Conservation (phyloP, 192 early-diverging fungal species). For the Globomyces pollinis-pini region DNA sequence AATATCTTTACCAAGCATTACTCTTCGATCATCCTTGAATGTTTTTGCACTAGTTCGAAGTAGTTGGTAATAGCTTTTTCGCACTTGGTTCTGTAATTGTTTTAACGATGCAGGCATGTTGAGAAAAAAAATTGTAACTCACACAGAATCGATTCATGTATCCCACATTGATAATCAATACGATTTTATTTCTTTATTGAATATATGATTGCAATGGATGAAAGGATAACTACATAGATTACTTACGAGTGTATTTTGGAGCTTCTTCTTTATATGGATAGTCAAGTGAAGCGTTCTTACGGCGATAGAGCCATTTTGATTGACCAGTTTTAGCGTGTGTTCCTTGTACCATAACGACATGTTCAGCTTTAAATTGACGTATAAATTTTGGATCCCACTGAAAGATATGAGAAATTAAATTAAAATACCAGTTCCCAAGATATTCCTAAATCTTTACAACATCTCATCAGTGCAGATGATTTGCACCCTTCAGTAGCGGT, state of each 20-base stretch:
- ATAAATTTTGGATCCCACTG: constrained; percentile 91
- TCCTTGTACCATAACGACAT: constrained; percentile 71
- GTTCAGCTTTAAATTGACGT: constrained; percentile 70
- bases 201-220: too few species aligned
- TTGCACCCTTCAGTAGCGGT: constrained; percentile 68
- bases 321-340: constrained; percentile 64
- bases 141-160: too few species aligned
- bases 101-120: too few species aligned
- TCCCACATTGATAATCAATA: too few species aligned
- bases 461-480: constrained; percentile 68
- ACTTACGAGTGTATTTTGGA: too few species aligned
- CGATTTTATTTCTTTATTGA: too few species aligned
- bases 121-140: too few species aligned
- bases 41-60: neutral
- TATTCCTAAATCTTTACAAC: constrained; percentile 93
- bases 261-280: constrained; percentile 48
- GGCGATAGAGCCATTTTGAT: constrained; percentile 81
- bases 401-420: too few species aligned
- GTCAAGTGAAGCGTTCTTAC: constrained; percentile 61
- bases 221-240: too few species aligned
- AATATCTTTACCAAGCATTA: too few species aligned
- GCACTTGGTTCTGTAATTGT: too few species aligned
- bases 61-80: neutral
- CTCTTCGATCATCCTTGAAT: neutral
- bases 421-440: constrained; percentile 88